Base-by-base conservation (phyloP, 148 eudicot genomes). In the Oxyria digyna region DNA sequence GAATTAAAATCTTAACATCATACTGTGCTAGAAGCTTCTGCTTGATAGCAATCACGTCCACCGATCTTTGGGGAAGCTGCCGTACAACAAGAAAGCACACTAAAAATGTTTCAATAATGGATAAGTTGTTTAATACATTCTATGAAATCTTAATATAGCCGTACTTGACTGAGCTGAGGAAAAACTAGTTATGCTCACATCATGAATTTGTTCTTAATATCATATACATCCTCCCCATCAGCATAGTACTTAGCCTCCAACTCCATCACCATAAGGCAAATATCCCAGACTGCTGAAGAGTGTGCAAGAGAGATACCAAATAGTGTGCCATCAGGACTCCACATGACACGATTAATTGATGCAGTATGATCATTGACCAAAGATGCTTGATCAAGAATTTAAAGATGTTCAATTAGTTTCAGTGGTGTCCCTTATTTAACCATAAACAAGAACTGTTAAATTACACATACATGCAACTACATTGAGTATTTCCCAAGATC, bases 21-120 rank as follows among this genome's bases (percentile, higher is more conserved):
- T 94, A 94, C 85, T 94, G 99, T 7, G 89, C 85, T 54, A 94
- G 73, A 50, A 94, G 87, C 82, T 88, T 88, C 87, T 94, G 99
- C 77, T 85, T 85, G 71, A 87, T 78, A 4, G 87, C 87, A 75
- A 85, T 76, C 69, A 73, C 45, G 74, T 88, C 97, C 64, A 77
- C 89, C 68, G 67, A 43, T 74, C 81, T 85, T 80, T 78, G 89
- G 67, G 96, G 96, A 52, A 94, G 83, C 99, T 94, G 84, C 32
- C 48, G 78, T 17, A 62, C 67, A 45, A 70, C 55, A 41, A 50
- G 13, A 37, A 5, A 59, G n/a, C n/a, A n/a, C n/a, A n/a, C n/a
- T n/a, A n/a, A n/a, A n/a, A n/a, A n/a, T n/a, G n/a, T n/a, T n/a
- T n/a, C n/a, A n/a, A n/a, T n/a, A n/a, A n/a, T n/a, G n/a, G n/a